Percentiles rank a stretch among this genome's conserved stretches.
These are phyloP conservation scores for Pyrenochaeta sp. DNA, from an alignment of 2,329 filamentous ascomycete genomes.

Conservation along the genomic window DNA sequence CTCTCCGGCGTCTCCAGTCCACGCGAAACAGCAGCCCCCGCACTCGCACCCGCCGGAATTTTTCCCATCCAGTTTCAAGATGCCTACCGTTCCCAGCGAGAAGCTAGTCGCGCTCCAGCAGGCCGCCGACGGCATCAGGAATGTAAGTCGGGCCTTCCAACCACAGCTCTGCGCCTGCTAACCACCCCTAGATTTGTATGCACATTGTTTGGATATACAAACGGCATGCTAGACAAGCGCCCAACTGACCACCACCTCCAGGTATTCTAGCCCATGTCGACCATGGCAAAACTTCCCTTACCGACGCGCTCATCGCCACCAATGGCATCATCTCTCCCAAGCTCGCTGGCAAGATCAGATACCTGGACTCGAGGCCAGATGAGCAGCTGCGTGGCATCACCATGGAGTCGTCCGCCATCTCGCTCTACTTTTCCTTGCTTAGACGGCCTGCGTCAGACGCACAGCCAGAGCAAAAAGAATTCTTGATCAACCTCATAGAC, in stretches of 20 bases:
- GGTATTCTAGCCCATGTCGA: slow-evolving; percentile 94
- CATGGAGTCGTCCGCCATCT: slow-evolving; percentile 99
- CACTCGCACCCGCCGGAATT: slow-evolving; percentile 1
- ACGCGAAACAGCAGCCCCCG: slow-evolving; percentile 8
- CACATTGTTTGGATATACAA: neutral
- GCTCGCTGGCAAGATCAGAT: slow-evolving; percentile 95
- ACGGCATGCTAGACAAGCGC: neutral
- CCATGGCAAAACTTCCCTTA: slow-evolving; percentile 97
- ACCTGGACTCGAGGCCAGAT: slow-evolving; percentile 94
- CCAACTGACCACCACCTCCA: slow-evolving; percentile 68
- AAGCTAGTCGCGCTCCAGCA: slow-evolving; percentile 90
- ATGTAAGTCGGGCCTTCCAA: slow-evolving; percentile 67
- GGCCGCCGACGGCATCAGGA: slow-evolving; percentile 87
- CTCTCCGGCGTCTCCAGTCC: neutral
- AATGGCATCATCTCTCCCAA: slow-evolving; percentile 99
- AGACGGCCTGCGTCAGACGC: slow-evolving; percentile 75
- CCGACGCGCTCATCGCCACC: slow-evolving; percentile 93
- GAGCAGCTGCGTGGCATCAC: slow-evolving; percentile 97
- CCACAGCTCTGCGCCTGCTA: neutral
- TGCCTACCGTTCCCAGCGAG: slow-evolving; percentile 92
- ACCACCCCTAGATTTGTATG: slow-evolving; percentile 14
- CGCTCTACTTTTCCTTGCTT: slow-evolving; percentile 92
- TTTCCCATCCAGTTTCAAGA: slow-evolving; percentile 50
- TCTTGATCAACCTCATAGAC: slow-evolving; percentile 96
- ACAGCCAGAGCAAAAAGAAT: slow-evolving; percentile 79